A percentile compares a stretch with the other conserved stretches of the same genome.
Evolutionary conservation across 345 rosid genomes (phyloP).

Genomic region (Rhizophora mangle): DNA sequence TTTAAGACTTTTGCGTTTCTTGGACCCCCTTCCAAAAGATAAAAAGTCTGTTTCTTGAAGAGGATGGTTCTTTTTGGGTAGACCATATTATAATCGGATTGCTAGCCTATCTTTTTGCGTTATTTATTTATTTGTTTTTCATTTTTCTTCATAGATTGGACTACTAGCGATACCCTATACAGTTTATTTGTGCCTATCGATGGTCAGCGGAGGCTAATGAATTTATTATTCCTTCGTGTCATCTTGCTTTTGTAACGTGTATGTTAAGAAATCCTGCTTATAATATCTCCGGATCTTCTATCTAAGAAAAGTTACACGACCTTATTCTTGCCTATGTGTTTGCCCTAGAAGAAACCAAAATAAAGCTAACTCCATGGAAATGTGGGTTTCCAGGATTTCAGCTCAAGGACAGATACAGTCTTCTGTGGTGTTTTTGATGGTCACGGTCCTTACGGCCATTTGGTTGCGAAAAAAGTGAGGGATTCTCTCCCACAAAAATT

Average conservation of each 20-base stretch:
- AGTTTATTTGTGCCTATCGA: neutral
- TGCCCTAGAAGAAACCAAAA: neutral
- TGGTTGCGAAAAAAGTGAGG: constrained; percentile 95
- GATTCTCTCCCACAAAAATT: constrained; percentile 85
- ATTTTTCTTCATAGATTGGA: no score
- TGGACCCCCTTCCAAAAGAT: no score
- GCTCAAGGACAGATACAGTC: constrained; percentile 71
- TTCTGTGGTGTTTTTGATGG: constrained; percentile 99
- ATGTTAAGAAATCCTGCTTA: neutral
- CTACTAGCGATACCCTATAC: no score
- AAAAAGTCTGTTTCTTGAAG: neutral
- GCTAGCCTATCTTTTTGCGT: no score
- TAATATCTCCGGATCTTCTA: neutral
- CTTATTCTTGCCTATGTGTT: neutral
- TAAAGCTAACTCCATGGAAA: constrained; percentile 5
- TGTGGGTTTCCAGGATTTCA: constrained; percentile 58
- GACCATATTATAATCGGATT: no score
- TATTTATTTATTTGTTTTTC: no score
- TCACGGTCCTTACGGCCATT: constrained; percentile 94
- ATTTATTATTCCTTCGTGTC: neutral
- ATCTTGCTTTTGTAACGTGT: neutral
- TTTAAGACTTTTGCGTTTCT: no score
- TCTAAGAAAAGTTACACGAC: neutral
- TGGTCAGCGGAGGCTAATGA: neutral
- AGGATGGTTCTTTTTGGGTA: neutral